Conservation (phyloP, 306 rosid species). For the Heteromeles arbutifolia region DNA sequence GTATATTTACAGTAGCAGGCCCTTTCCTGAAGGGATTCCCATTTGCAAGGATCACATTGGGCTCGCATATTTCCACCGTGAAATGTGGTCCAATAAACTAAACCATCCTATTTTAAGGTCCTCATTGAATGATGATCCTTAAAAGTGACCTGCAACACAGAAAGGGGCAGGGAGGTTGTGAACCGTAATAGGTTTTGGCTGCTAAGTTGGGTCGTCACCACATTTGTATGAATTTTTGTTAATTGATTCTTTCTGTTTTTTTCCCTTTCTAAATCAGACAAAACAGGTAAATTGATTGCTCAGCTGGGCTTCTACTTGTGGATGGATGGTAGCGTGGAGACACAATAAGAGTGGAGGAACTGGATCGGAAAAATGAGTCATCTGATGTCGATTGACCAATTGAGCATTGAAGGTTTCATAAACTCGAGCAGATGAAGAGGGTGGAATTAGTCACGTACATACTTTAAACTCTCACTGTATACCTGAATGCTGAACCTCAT, state of each 20-base stretch:
- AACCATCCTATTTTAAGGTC: background rate
- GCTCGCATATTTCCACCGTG: background rate
- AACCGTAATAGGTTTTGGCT: background rate
- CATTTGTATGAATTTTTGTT: background rate
- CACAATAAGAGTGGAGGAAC: background rate
- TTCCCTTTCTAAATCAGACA: constrained; percentile 23
- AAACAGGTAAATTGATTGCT: constrained; percentile 31
- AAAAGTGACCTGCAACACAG: background rate
- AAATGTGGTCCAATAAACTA: background rate
- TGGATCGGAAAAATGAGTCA: background rate
- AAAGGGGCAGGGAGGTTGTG: background rate
- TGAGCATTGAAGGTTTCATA: background rate
- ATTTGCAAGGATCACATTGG: background rate
- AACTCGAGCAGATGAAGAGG: background rate
- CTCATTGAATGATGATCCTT: background rate
- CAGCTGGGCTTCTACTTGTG: constrained; percentile 9
- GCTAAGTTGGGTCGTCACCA: background rate
- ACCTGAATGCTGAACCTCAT: background rate
- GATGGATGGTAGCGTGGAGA: constrained; percentile 10
- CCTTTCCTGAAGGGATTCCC: background rate
- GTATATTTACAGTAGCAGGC: background rate
- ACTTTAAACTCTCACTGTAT: background rate
- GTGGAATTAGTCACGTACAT: constrained; percentile 1
- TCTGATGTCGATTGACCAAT: background rate
- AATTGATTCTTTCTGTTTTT: background rate